Base-by-base conservation (phyloP, 2,329 filamentous ascomycete genomes). In the Chrysoporthe austroafricana region DNA sequence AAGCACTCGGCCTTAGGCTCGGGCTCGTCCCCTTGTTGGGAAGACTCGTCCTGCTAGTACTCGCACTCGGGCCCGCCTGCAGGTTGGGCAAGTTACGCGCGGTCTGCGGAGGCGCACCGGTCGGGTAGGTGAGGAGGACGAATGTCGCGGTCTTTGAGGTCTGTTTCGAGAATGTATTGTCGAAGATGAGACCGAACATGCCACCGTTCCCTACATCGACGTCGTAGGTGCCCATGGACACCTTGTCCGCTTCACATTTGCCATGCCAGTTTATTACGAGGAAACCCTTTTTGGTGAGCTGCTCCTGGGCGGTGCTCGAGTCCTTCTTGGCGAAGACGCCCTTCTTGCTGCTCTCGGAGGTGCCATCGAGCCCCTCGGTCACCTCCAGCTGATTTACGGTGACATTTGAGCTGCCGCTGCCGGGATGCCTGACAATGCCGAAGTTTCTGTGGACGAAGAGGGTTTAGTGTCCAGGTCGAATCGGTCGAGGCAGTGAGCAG, bases 131-230 rank as follows among this genome's bases (percentile, higher is more conserved):
- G 77, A 98, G 86, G 63, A 99, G 88, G 46, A 97, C 94, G 75
- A 99, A 93, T 8, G 95, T 98, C 26, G 94, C 94, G 42, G 91
- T 97, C 81, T 99, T 99, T 64, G 94, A 96, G 54, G 92, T 90
- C 78, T 91, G 92, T 81, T 97, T 98, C 69, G 94, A 97, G 77
- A 99, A 99, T 39, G 96, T 99, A 76, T 99, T 99, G 86, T 99
- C 96, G 76, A 99, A 97, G 43, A 98, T 93, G 70, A 99, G 84
- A 66, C 94, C 96, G 77, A 97, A 99, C 88, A 97, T 97, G 75
- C 96, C 96, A 34, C 90, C 92, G 71, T 96, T 89, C 44, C 88
- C 89, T 8, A 82, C 75, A 0, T 83, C 82, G 34, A 98, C 92
- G 76, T 97, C 91, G 77, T 93, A 93, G 26, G 90, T 96, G 43